These are phyloP conservation scores for Suillus placidus DNA, from an alignment of 768 basidiomycete species.

Conservation along the genomic window DNA sequence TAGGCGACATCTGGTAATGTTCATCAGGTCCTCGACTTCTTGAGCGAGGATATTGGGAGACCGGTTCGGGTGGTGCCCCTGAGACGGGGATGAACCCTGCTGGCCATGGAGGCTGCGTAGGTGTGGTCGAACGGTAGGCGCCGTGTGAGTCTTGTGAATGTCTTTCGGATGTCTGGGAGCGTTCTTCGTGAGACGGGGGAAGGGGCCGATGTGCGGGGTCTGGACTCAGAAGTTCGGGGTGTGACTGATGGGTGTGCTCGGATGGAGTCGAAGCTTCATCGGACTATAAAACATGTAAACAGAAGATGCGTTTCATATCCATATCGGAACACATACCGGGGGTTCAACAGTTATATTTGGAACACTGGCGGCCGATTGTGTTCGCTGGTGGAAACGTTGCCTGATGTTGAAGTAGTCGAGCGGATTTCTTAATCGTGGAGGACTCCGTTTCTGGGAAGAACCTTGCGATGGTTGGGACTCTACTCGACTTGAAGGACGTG, in stretches of 20 bases:
- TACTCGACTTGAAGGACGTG: slow-evolving; percentile 17
- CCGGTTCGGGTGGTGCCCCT: background rate
- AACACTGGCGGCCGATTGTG: slow-evolving; percentile 38
- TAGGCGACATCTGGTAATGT: slow-evolving; percentile 30
- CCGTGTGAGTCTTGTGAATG: background rate
- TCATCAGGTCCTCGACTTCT: slow-evolving; percentile 1
- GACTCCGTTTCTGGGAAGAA: slow-evolving; percentile 9
- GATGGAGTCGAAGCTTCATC: slow-evolving; percentile 42
- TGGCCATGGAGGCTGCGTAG: slow-evolving; percentile 17
- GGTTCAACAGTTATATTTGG: slow-evolving; percentile 49
- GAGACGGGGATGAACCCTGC: slow-evolving; percentile 23
- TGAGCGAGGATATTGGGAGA: slow-evolving; percentile 8
- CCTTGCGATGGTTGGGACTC: slow-evolving; percentile 9
- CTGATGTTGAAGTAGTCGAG: slow-evolving; percentile 27
- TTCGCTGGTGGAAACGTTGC: slow-evolving; percentile 32
- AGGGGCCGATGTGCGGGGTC: slow-evolving; percentile 34
- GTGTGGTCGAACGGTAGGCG: slow-evolving; percentile 19
- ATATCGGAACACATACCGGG: slow-evolving; percentile 36
- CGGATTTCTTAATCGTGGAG: slow-evolving; percentile 21
- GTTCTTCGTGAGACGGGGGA: slow-evolving; percentile 15
- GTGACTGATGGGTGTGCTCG: slow-evolving; percentile 29
- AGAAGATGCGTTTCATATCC: background rate
- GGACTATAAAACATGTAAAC: slow-evolving; percentile 33
- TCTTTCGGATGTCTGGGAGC: background rate
- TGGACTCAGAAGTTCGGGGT: slow-evolving; percentile 48